Conservation (phyloP, 768 basidiomycete species). For the Termitomyces sp. region DNA sequence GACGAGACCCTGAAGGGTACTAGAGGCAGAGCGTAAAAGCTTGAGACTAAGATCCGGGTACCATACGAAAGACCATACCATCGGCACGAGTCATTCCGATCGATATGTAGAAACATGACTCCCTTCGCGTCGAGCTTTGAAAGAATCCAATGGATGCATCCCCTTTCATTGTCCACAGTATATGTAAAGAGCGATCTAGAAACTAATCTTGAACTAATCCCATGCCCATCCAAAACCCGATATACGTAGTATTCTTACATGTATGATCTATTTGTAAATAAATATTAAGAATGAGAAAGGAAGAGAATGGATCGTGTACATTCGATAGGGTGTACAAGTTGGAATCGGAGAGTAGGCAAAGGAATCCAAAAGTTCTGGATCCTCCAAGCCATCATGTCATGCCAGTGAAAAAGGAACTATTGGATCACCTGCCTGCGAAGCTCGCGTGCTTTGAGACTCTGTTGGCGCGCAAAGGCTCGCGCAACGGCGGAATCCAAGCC, state of each 20-base stretch:
- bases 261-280: not conserved
- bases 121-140: too few species aligned
- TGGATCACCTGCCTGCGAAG: constrained; percentile 37
- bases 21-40: not conserved
- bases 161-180: not conserved
- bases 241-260: too few species aligned
- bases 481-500: constrained; percentile 25
- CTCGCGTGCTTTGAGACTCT: constrained; percentile 32
- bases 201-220: too few species aligned
- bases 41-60: not conserved
- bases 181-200: not conserved
- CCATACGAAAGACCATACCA: not conserved
- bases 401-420: not conserved
- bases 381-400: not conserved
- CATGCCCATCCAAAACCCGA: too few species aligned
- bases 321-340: not conserved
- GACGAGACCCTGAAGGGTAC: not conserved
- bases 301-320: not conserved
- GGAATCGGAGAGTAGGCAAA: not conserved
- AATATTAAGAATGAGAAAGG: not conserved
- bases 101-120: not conserved
- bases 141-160: not conserved
- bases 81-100: not conserved
- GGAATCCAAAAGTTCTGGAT: not conserved
- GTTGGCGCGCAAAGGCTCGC: constrained; percentile 19